Base-by-base conservation (phyloP, 108 stramenopile species). In the Nitzschia sp. region DNA sequence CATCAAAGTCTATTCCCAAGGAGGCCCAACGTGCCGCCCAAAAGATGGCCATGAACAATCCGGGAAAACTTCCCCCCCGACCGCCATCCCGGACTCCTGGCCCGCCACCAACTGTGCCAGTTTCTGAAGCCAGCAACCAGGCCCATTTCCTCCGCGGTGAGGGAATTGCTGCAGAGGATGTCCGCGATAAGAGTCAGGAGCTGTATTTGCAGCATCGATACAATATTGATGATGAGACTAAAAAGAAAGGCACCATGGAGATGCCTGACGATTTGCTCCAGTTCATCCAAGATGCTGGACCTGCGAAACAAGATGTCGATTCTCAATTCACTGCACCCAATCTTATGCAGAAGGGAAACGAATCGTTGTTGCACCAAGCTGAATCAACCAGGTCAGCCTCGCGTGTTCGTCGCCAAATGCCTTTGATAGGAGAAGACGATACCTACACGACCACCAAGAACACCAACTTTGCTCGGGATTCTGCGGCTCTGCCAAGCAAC, bases 201-300 rank as follows among this genome's bases (percentile, higher is more conserved):
- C 46, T 70, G 62, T 76, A 76, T 37, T 52, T 69, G 0, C 59
- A 53, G 51, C 34, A 64, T 17, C 34, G 20, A 9, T 67, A 68
- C 55, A 68, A 53, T 25, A 42, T 62, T 43, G 46, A 65, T 0
- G 37, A 65, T 0, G 46, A 65, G 12, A 26, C 34, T 12, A 55
- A 17, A 19, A 51, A 54, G 7, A 38, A 53, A 20, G 70, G 51
- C 1, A 48, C 60, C 3, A 53, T 39, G 24, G 79, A 80, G 50
- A 76, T 80, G 79, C 79, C 75, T 9, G 66, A 61, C 1, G 79
- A 80, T 51, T 50, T 80, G 51, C 53, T 80, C 9, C 63, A 76
- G 24, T 76, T 80, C 66, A 56, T 80, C 8, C 51, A 71, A 26
- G 79, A 80, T 53, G 71, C 65, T 10, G 75, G 75, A 17, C 78